These are phyloP conservation scores for Aspergillus uvarum DNA, from an alignment of 2,329 filamentous ascomycete species.

Conservation along the genomic window DNA sequence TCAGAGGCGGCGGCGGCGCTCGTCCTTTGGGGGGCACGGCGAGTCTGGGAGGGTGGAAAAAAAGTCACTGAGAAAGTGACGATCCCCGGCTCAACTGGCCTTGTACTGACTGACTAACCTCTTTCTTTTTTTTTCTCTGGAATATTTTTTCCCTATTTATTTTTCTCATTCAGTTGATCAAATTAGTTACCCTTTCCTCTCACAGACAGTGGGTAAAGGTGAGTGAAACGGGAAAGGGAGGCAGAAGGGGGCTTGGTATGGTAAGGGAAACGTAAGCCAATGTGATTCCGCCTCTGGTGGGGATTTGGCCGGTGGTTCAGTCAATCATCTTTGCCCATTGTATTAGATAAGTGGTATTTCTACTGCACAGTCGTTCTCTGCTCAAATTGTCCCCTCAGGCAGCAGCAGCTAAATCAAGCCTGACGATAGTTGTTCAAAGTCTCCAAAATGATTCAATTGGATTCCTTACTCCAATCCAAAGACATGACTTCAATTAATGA, in stretches of 20 bases:
- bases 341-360: neutral
- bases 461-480: no score
- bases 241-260: neutral
- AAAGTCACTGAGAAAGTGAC: conserved; percentile 6
- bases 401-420: no score
- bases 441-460: no score
- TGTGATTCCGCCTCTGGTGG: neutral
- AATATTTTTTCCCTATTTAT: neutral
- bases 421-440: no score
- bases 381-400: no score
- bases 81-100: conserved; percentile 11
- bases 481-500: no score
- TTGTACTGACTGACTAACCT: conserved; percentile 9
- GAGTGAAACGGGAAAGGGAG: neutral
- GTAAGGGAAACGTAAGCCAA: neutral
- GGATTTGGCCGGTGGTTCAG: neutral
- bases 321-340: neutral
- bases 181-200: neutral
- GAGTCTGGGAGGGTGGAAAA: neutral
- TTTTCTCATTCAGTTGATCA: neutral
- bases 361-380: neutral
- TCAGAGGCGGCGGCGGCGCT: conserved; percentile 12
- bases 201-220: neutral
- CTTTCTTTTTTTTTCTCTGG: neutral
- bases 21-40: no score